Base-by-base conservation (phyloP, 2,329 filamentous ascomycete species). In the Neoascochyta sp. region DNA sequence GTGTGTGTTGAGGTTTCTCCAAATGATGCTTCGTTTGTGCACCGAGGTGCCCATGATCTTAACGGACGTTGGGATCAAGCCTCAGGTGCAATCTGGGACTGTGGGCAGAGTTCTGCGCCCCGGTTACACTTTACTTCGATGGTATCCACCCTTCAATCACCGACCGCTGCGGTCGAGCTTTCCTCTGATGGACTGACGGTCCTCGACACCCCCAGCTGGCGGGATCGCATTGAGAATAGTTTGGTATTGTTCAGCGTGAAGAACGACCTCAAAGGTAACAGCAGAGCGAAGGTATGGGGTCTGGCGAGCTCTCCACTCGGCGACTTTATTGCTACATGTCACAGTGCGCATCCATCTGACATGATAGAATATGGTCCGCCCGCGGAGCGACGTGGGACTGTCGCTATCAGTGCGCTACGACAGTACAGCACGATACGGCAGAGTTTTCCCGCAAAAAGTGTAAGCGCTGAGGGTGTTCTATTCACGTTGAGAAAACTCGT, bases 311-410 rank as follows among this genome's bases (percentile, higher is more conserved):
- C 68, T 10, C 69, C 71, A 11, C 49, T 69, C 11, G 64, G 67
- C 13, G 68, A 70, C 16, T 65, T 68, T 14, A 52, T 69, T 9
- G 74, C 71, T 4, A 63, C 65, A 3, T 73, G 69, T 32, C 62
- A 70, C 25, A 73, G 70, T 2, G 45, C 74, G 16, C 74, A 80
- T 47, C 75, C 76, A 0, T 72, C 67, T 4, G 70, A 78, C 47
- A 71, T 74, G 60, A 60, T 78, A 9, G 73, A 79, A 37, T 79
- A 79, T 46, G 65, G 66, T 1, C 71, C 71, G 5, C 53, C 64
- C 6, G 63, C 67, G 3, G 65, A 70, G 15, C 67, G 74, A 30
- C 54, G 56, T n/a, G 53, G 60, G 1, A 62, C 50, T 0, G 42
- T 75, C 16, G 43, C 32, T n/a, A 43, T 63, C 8, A 58, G 42